These are phyloP conservation scores for Globisporangium radiosum DNA, from an alignment of 352 stramenopile species.

Conservation along the genomic window DNA sequence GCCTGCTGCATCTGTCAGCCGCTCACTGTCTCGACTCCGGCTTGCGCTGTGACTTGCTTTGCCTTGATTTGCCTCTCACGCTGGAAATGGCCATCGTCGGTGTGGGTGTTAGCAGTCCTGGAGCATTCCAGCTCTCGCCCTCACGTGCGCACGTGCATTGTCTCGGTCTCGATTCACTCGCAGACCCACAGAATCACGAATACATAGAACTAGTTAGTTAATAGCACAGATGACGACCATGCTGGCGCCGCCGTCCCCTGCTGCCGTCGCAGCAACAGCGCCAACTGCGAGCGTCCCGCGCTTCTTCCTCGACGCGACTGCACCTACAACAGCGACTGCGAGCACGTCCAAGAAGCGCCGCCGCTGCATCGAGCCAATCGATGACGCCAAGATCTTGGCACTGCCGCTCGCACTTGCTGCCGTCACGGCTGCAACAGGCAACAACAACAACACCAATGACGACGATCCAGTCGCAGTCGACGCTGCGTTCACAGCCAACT, in stretches of 20 bases:
- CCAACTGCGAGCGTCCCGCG: not conserved
- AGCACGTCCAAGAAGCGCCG: slow-evolving; percentile 48
- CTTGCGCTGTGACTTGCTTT: not conserved
- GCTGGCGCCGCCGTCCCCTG: slow-evolving; percentile 29
- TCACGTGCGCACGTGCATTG: slow-evolving; percentile 1
- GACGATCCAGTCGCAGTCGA: slow-evolving; percentile 7
- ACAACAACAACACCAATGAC: not conserved
- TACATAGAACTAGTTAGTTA: no score
- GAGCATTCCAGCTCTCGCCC: slow-evolving; percentile 11
- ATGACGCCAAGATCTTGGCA: slow-evolving; percentile 45
- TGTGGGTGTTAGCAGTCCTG: not conserved
- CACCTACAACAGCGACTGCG: not conserved
- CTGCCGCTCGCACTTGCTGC: slow-evolving; percentile 29
- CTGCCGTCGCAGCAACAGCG: slow-evolving; percentile 5
- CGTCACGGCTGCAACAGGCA: slow-evolving; percentile 12
- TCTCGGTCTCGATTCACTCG: not conserved
- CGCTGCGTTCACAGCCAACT: slow-evolving; percentile 7
- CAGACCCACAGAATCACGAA: not conserved
- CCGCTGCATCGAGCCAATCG: slow-evolving; percentile 56
- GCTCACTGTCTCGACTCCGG: slow-evolving; percentile 3
- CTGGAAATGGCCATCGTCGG: not conserved
- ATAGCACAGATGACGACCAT: slow-evolving; percentile 23
- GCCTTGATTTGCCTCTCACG: no score
- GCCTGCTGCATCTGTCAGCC: slow-evolving; percentile 14
- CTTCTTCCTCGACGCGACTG: slow-evolving; percentile 21